Evolutionary conservation across 2,329 filamentous ascomycete genomes (phyloP), one percentile per base, ranked within the genome.

Genomic region (Xylaria sp.): DNA sequence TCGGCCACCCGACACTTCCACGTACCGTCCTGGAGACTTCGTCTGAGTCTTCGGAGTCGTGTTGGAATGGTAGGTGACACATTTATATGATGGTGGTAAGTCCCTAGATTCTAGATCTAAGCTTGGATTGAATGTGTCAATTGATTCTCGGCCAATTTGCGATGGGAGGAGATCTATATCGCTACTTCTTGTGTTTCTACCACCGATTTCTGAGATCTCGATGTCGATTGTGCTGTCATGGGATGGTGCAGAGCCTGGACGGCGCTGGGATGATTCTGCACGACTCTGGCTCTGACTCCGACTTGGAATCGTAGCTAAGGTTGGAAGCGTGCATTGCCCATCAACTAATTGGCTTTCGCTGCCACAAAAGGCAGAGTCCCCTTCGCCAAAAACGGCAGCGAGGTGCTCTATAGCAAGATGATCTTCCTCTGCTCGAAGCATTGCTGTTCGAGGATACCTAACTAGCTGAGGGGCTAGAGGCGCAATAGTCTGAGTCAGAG

Each of bases 81-180:
- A 76, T 20, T 72, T 73, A 63, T 76, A 78, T 2, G 72, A 54
- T 9, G 72, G 37, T 9, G 58, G 69, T 31, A 66, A 63, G 13
- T 76, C 74, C 57, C 69, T 74, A 15, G 73, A 73, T 52, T 77
- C 77, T 13, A 77, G 52, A 50, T 79, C 77, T 13, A 77, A 74
- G 39, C 65, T 78, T 8, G 74, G 76, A 54, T 76, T 75, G 65
- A 79, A 77, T 7, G 76, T 77, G 39, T 78, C 78, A 60, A 76
- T 75, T 8, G 77, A 78, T 8, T 75, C 74, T 63, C 78, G 74
- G 8, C 74, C 71, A 25, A 72, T 66, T 54, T 80, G 78, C 5
- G 78, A 79, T 41, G 78, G 78, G 20, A 80, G 58, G 8, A 78
- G 67, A 67, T 80, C 77, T 63, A 80, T 78, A 41, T 79, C 77